Conservation (phyloP, 805 yeast species). For the Millerozyma miso region DNA sequence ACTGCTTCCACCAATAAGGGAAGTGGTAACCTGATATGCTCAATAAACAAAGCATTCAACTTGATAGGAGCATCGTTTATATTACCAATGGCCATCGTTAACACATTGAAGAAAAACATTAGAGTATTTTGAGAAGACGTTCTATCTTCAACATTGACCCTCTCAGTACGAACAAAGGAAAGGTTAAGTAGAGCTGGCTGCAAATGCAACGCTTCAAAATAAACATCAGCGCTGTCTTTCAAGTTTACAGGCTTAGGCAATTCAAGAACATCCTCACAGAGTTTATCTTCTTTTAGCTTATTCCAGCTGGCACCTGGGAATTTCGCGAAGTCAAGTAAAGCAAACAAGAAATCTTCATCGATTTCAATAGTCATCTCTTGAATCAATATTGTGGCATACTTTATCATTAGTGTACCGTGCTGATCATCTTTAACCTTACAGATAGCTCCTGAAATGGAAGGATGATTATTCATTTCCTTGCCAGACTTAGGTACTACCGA, state of each 20-base stretch:
- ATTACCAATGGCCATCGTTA: slow-evolving; percentile 96
- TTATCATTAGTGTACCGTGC: slow-evolving; percentile 86
- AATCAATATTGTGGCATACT: slow-evolving; percentile 82
- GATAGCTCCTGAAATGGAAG: slow-evolving; percentile 81
- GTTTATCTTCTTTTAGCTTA: slow-evolving; percentile 33
- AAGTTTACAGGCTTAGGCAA: slow-evolving; percentile 67
- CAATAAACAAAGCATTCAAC: slow-evolving; percentile 80
- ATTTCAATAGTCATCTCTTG: slow-evolving; percentile 91
- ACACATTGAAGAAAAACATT: slow-evolving; percentile 73
- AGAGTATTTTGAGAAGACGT: slow-evolving; percentile 58
- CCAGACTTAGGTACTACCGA: slow-evolving; percentile 81
- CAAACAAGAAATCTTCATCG: slow-evolving; percentile 88
- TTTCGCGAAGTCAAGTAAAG: slow-evolving; percentile 73
- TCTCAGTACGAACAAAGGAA: slow-evolving; percentile 87
- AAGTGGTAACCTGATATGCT: slow-evolving; percentile 82
- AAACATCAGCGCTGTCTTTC: slow-evolving; percentile 64
- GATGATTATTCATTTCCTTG: slow-evolving; percentile 82
- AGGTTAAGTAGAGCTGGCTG: slow-evolving; percentile 88
- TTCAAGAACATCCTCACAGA: slow-evolving; percentile 60
- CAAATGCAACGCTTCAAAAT: slow-evolving; percentile 86
- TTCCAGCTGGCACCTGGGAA: slow-evolving; percentile 83
- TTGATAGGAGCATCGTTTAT: slow-evolving; percentile 95
- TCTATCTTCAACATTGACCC: slow-evolving; percentile 63
- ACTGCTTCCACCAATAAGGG: slow-evolving; percentile 68
- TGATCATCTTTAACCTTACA: slow-evolving; percentile 82